Evolutionary conservation across 108 stramenopile species (phyloP), one percentile per base, ranked within the genome.

Genomic region (Epithemia pelagica): DNA sequence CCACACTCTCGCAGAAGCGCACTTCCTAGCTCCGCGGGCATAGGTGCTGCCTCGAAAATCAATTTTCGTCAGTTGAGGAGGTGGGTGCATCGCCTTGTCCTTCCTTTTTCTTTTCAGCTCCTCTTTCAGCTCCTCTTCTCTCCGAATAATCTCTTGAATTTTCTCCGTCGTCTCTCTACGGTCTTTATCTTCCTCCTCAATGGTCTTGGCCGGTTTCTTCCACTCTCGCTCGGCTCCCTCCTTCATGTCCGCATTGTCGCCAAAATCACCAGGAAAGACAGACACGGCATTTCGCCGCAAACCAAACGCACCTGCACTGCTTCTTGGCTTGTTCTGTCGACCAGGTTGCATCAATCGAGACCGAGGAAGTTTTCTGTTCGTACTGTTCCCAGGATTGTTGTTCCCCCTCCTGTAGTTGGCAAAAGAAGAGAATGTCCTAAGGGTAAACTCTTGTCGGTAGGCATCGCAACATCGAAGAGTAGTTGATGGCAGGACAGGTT

Each of bases 1-100:
- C 95, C 96, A 96, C 28, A 98, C 98, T 23, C 95, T 71, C 2
- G 98, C 97, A 30, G 85, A 66, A 26, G 95, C 86, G 54, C 89
- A 84, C 84, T 99, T 99, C 7, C 97, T 92, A 28, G 94, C 82
- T 31, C 98, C 98, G 2, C 91, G 82, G 23, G 92, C 98, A 72
- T 92, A 97, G 0, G 95, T 82, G n/a, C 95, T 78, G 20, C 95
- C 96, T 3, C 83, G 73, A 51, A 80, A 84, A 65, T 97, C 96
- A 62, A 92, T 86, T 52, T 85, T 77, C 22, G 80, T 67, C 18
- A 69, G 60, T 52, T 87, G 78, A 24, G 84, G 80, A 1, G 80
- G 79, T 31, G 88, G 74, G 37, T 46, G 5, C 52, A 75, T 74
- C 54, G 85, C 71, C 55, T 83, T 86, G 59, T 89, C 73, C 19